Conservation (phyloP, 2,329 filamentous ascomycete genomes). For the Cercospora beticola region DNA sequence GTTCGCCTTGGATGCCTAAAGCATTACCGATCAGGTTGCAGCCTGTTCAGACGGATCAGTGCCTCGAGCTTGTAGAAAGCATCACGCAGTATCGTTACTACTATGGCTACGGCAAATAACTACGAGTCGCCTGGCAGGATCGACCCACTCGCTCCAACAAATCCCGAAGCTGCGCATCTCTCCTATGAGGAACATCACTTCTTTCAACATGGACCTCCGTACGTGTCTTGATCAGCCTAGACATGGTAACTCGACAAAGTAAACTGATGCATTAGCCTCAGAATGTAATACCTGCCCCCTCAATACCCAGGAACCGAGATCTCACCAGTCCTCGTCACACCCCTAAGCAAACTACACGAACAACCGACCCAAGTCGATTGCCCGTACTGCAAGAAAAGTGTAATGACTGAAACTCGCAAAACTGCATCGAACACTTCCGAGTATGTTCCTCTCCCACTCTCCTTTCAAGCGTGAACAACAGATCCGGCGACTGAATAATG, state of each 20-base stretch:
- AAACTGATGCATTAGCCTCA: too few relatives aligned
- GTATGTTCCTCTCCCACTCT: background rate
- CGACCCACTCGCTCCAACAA: background rate
- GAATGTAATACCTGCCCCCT: too few relatives aligned
- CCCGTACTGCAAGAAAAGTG: too few relatives aligned
- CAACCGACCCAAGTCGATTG: too few relatives aligned
- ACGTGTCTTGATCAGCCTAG: background rate
- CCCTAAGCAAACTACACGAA: too few relatives aligned
- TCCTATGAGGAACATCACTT: background rate
- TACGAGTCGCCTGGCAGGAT: background rate
- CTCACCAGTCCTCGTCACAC: too few relatives aligned
- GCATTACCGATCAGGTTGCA: too few relatives aligned
- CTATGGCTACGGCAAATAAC: background rate
- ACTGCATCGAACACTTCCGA: background rate
- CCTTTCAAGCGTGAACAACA: too few relatives aligned
- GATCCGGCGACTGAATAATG: too few relatives aligned
- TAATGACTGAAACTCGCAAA: background rate
- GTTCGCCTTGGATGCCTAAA: background rate
- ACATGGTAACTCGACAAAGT: too few relatives aligned
- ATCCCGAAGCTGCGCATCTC: background rate
- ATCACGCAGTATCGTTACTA: background rate
- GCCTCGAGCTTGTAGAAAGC: background rate
- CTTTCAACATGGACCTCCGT: background rate
- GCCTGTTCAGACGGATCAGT: too few relatives aligned
- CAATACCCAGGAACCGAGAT: too few relatives aligned